phyloP scores from a whole-genome alignment of 345 rosid genomes.

The Moricandia arvensis region DNA sequence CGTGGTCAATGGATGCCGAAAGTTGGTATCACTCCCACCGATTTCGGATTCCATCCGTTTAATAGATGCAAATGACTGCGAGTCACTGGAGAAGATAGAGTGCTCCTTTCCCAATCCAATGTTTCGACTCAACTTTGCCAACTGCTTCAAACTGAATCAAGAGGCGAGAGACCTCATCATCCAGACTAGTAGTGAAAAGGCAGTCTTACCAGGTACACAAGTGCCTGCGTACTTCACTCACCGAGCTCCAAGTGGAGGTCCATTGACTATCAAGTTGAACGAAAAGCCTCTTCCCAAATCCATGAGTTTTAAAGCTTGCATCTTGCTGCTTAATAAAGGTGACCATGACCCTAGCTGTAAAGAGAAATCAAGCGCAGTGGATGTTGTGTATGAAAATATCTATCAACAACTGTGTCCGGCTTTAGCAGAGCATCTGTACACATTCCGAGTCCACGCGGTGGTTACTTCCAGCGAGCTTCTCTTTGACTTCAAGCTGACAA shows the following conservation, averaged over 20 bases:
- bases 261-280: neutral
- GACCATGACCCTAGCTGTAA: neutral
- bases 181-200: neutral
- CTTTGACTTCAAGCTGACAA: no score
- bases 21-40: neutral
- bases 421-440: conserved; percentile 13
- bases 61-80: neutral
- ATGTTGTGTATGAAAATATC: neutral
- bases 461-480: no score
- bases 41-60: neutral
- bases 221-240: neutral
- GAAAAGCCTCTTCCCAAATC: neutral
- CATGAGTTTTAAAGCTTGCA: neutral
- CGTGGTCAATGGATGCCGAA: neutral
- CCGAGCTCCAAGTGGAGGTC: neutral
- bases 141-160: conserved; percentile 6
- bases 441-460: no score
- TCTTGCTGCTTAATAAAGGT: neutral
- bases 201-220: neutral
- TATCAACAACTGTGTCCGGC: neutral
- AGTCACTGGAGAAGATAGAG: neutral
- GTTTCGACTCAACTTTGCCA: neutral
- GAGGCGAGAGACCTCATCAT: conserved; percentile 1
- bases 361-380: neutral
- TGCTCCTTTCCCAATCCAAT: neutral